Evolutionary conservation across 768 basidiomycete species (phyloP), one percentile per base, ranked within the genome.

Genomic region (Calocera viscosa): DNA sequence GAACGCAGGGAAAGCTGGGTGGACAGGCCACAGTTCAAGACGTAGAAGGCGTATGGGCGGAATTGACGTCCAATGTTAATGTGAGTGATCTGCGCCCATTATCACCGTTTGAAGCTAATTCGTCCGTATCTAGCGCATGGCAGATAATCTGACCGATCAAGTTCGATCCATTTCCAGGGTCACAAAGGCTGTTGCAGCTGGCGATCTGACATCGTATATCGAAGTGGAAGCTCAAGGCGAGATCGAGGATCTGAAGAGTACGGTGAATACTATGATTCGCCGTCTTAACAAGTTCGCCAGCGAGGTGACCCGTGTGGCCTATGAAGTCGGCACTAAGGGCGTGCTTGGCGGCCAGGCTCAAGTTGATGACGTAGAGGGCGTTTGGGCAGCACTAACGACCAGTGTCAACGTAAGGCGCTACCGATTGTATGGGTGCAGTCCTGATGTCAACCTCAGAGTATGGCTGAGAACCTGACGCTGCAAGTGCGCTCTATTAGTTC

Each of bases 161-260:
- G 91, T 92, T 65, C 86, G 94, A 35, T 91, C 90, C 38, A 96
- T 95, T 72, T 93, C 92, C 1, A 90, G 92, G 72, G 95, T 98
- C 66, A 89, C 88, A 47, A 86, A 83, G 73, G 87, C 84, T 26
- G 87, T 88, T 63, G 91, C 93, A 1, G 78, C 84, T 64, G 94
- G 94, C 24, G 92, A 95, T 74, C 77, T 96, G 53, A 83, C 81
- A 71, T 86, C 90, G 73, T 84, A 86, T 30, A 93, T 95, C 73
- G 85, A 91, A 69, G 93, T 95, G 67, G 90, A 94, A 71, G 94
- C 94, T 16, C 88, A 92, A 72, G 94, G 94, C 49, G 94, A 97
- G 78, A 94, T 97, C 84, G 82, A 93, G 17, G 88, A 89, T 71
- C 76, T 90, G 73, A 90, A 90, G 79, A 82, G 84, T 70, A 90